Conservation (phyloP, 2,329 filamentous ascomycete species). For the Monilinia fructigena region DNA sequence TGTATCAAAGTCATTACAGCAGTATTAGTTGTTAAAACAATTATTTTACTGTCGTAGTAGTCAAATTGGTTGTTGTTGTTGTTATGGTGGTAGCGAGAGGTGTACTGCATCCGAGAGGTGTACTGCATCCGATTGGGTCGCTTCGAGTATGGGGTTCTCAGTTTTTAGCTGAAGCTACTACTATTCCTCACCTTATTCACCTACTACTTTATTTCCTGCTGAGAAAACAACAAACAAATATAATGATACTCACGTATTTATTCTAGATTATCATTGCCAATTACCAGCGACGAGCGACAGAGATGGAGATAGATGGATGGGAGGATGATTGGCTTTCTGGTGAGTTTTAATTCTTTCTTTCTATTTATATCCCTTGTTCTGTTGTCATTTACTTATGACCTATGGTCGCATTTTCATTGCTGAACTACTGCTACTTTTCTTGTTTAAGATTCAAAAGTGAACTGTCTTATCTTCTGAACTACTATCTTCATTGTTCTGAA, state of each 20-base stretch:
- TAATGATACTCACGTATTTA: background rate
- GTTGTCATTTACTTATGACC: background rate
- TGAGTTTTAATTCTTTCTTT: background rate
- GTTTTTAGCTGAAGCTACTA: background rate
- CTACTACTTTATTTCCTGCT: background rate
- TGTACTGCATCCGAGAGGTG: background rate
- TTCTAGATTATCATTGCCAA: background rate
- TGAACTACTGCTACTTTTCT: background rate
- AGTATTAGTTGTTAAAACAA: background rate
- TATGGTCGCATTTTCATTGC: background rate
- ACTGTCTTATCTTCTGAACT: background rate
- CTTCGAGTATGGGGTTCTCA: background rate
- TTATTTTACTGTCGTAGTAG: background rate
- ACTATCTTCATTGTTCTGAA: background rate
- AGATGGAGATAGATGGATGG: background rate
- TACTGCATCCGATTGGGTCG: constrained; percentile 4
- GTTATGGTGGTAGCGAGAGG: background rate
- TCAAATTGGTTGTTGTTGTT: background rate
- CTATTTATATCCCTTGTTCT: too few species aligned
- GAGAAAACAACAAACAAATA: background rate
- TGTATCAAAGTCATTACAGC: background rate
- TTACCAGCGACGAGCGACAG: background rate
- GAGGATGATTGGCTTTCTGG: background rate
- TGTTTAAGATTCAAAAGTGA: background rate
- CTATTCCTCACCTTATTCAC: background rate